Evolutionary conservation across 2,329 filamentous ascomycete genomes (phyloP), one percentile per base, ranked within the genome.

Genomic region (Fusarium sp.): DNA sequence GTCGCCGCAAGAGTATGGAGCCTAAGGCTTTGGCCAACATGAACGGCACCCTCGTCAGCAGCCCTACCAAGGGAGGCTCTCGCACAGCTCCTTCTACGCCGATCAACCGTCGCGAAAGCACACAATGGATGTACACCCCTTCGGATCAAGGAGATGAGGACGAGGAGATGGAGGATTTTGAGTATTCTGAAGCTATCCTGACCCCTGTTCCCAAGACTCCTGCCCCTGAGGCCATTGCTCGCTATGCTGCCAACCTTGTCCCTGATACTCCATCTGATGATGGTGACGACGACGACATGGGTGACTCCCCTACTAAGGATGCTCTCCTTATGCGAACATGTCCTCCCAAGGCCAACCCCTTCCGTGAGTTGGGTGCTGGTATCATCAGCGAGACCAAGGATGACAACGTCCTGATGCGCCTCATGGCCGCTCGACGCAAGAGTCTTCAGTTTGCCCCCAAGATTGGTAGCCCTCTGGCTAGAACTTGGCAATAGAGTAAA

Each of bases 1-100:
- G 92, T 61, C 90, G 93, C 57, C 89, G 93, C 60, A 95, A 94
- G 86, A 94, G 91, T 75, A 95, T 96, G 92, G 93, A 95, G 80
- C 93, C 93, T 18, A 90, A 88, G 74, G 88, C 90, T 4, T 82
- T 95, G 28, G 87, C 89, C 64, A 94, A 94, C 75, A 79, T 90
- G 69, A 94, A 94, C 71, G 91, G 91, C 49, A 90, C 86, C 3
- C 83, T 93, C 0, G 84, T 92, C 30, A 83, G 79, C 50, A 81
- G 80, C 25, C 80, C 82, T n/a, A 77, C 82, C 52, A 82, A 81
- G 74, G 78, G 74, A 37, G 63, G 75, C 18, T 58, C 71, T 2
- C 83, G 83, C 56, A 84, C 83, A 2, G 78, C 84, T 10, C 86
- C 86, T 13, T 83, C 79, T 69, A 88, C 87, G 32, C 86, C 87